Base-by-base conservation (phyloP, 2,329 filamentous ascomycete genomes). In the Lasiodiplodia gonubiensis region DNA sequence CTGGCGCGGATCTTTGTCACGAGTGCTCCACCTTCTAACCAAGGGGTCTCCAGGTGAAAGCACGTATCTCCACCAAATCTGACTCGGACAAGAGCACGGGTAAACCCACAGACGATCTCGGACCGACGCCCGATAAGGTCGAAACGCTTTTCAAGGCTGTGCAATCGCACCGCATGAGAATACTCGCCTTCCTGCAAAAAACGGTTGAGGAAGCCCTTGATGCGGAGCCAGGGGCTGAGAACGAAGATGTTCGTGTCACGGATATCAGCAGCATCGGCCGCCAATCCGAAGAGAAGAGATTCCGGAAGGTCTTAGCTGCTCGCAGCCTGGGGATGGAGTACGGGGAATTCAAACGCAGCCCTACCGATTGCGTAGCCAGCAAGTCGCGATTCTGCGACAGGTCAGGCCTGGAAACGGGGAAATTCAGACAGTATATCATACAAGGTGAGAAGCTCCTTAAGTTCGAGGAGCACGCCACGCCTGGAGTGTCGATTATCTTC, bases 301-400 rank as follows among this genome's bases (percentile, higher is more conserved):
- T 53, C 53, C 53, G 33, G 53, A 55, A 21, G 27, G 53, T 55
- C 21, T 18, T 55, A 30, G 53, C 53, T 18, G 25, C 53, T 55
- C 53, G 53, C 23, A 55, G 53, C 25, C 35, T 55, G 25, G 53
- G 16, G n/a, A 55, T 18, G 30, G 53, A 55, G 53, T 55, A 55
- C 30, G 30, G 14, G 16, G 18, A 37, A 5, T 55, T 55, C 33
- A 55, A n/a, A 23, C 7, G 30, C 16, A 11, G 30, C 33, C 30
- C 30, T 2, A 37, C 27, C 14, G 30, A 37, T 18, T n/a, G 33
- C 33, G 30, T 37, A 55, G 30, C 53, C 30, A 55, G 18, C 53
- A 55, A 55, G 21, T 14, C 30, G 53, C 53, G 12, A n/a, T 55
- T 55, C 25, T 55, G 33, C 14, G n/a, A 55, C 16, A 16, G 8